Evolutionary conservation across 768 basidiomycete genomes (phyloP), one percentile per base, ranked within the genome.

Genomic region (Xerocomus spinulosus): DNA sequence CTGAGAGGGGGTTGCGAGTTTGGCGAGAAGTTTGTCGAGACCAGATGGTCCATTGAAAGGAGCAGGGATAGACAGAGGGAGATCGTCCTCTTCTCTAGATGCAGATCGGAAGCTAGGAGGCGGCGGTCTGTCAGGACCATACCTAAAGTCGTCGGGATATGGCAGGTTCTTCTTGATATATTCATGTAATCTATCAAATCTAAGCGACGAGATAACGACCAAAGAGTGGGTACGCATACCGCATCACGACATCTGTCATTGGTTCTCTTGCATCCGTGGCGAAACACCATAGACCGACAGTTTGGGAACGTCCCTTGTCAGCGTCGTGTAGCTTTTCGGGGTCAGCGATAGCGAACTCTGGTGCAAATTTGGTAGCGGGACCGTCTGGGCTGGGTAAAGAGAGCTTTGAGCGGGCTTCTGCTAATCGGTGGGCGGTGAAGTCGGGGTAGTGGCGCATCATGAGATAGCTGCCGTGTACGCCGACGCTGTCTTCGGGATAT

Each of bases 251-350:
- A 48, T 85, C 80, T 42, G 78, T 77, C 69, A 91, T 73, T 20
- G 83, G 78, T 61, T 88, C 86, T 33, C 86, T 75, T 17, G 81
- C 77, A 39, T 83, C 82, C 7, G 80, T 79, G 8, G 81, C 74
- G 57, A 81, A 80, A 66, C 82, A 85, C 89, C 88, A 92, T 9
- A 91, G 68, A 14, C 86, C 85, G 49, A 87, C 76, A 1, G 79
- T 84, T 37, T 71, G 71, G 2, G 76, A 68, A 20, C 64, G 70
- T 15, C 82, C 85, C 58, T 84, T 84, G 54, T 78, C 74, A 36
- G 70, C 70, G 7, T 72, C 66, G 42, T 70, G 64, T 26, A 75
- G 54, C 28, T 69, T 62, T 35, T 78, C 77, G 12, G 75, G 74
- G 28, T 72, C 60, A 3, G 59, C 42, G 12, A 79, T 59, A 9